Base-by-base conservation (phyloP, 805 yeast genomes). In the Candida ascalaphidarum region DNA sequence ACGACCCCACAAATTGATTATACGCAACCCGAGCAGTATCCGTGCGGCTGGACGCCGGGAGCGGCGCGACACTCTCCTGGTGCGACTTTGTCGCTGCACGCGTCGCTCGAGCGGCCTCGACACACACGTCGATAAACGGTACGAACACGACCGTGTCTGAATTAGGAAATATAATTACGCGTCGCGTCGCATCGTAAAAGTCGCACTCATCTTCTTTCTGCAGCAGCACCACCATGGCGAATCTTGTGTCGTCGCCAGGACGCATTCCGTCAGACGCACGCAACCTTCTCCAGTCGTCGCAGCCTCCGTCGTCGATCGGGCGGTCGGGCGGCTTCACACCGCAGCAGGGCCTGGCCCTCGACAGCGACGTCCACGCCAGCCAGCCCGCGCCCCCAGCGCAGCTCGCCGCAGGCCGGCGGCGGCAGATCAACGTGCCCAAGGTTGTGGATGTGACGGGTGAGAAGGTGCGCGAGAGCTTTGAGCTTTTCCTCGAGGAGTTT, bases 391-490 rank as follows among this genome's bases (percentile, higher is more conserved):
- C 37, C 11, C 26, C 32, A 22, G 29, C 12, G 22, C 17, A 26
- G 23, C 8, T 17, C 8, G 18, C 18, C 6, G 43, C 40, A 7
- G 40, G 50, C 4, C 56, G 60, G 8, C 68, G 81, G 58, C 68
- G 79, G 45, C 71, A 73, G 35, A 65, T 72, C 33, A 75, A 76
- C 16, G 83, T 89, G 30, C 86, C 94, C 16, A 84, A 81, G 48
- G 95, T 92, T 16, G 74, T 74, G 16, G 98, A 92, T 59, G 74
- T 76, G 26, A 85, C 96, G 3, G 96, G 95, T 34, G 96, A 88
- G 50, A 84, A 84, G 42, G 96, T 92, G 11, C 73, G 89, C 24
- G 95, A 85, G 52, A 77, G 88, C 11, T 89, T 92, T 52, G 95
- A 88, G 51, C 74, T 69, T 39, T 89, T 89, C 46, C 56, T 89